Conservation (phyloP, 2,329 filamentous ascomycete genomes). For the Fusarium clavum region DNA sequence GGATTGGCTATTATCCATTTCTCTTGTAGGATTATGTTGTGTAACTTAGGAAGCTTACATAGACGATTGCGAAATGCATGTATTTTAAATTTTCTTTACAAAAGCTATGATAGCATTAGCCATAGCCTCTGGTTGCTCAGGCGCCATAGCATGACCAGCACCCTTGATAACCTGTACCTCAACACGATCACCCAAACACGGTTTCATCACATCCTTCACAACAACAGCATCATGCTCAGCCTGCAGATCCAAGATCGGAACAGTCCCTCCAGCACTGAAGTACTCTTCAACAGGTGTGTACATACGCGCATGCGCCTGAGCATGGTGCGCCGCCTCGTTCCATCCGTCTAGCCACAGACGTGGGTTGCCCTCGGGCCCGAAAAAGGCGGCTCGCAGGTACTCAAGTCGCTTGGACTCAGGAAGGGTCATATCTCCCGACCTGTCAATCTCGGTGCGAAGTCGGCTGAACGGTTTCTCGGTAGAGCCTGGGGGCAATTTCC, state of each 20-base stretch:
- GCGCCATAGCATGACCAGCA: not conserved
- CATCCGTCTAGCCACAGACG: not conserved
- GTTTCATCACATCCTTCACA: not conserved
- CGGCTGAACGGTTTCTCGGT: not conserved
- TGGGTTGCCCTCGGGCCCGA: not conserved
- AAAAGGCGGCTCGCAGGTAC: not conserved
- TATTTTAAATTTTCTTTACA: not conserved
- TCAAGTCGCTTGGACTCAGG: not conserved
- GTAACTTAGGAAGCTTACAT: no score
- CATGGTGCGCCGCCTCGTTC: not conserved
- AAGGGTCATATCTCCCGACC: not conserved
- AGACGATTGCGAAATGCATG: fast-evolving
- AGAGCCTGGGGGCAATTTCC: not conserved
- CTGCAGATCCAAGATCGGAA: not conserved
- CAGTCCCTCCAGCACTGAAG: not conserved
- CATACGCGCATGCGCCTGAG: not conserved
- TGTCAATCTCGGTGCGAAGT: not conserved
- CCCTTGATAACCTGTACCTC: not conserved
- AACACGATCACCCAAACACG: not conserved
- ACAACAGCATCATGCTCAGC: constrained; percentile 2
- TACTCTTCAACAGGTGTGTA: not conserved
- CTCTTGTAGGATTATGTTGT: no score
- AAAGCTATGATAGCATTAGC: not conserved
- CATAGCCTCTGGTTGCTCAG: constrained; percentile 1
- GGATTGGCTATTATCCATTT: no score